Evolutionary conservation across 306 rosid species (phyloP), one percentile per base, ranked within the genome.

Genomic region (Cyclanthera cordifolia): DNA sequence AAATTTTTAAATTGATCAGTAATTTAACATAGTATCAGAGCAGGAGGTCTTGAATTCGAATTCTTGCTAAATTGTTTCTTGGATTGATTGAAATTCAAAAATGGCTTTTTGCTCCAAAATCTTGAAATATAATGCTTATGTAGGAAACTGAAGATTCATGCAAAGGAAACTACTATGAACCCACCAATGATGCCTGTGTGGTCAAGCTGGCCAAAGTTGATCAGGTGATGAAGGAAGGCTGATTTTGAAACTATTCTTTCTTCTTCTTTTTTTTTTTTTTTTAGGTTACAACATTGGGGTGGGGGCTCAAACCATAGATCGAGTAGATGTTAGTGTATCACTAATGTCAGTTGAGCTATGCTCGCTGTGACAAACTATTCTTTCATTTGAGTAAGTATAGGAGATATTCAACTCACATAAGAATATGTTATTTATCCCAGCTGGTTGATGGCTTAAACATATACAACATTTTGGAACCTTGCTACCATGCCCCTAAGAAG

Each of bases 391-490:
- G 27, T 6, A 11, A 34, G 56, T 12, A 41, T 30, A 30, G 60
- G 64, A 69, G 46, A 75, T 69, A 15, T 68, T 76, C 45, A 39
- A 60, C 56, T 58, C 17, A 75, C 75, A 32, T 16, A 10, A 47
- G 70, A 45, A 63, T 73, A 53, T 76, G 52, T 30, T 70, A 14
- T 70, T 71, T 57, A 78, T 81, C 65, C 39, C 79, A 92, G 98
- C 82, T 72, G 65, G 52, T 89, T 28, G 76, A 53, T 2, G 89
- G 75, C 43, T 45, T 93, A 79, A 93, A 93, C 79, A 51, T 89
- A 55, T 89, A 89, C 30, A 77, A 93, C 81, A 93, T 93, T 77
- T 89, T 93, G 32, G 96, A 93, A 72, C 96, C 98, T 57, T 93
- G 98, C 82, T 93, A 83, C 76, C 96, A 89, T 32, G 76, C 73